These are phyloP conservation scores for Fusarium sp. DNA, from an alignment of 2,329 filamentous ascomycete species.

Conservation along the genomic window DNA sequence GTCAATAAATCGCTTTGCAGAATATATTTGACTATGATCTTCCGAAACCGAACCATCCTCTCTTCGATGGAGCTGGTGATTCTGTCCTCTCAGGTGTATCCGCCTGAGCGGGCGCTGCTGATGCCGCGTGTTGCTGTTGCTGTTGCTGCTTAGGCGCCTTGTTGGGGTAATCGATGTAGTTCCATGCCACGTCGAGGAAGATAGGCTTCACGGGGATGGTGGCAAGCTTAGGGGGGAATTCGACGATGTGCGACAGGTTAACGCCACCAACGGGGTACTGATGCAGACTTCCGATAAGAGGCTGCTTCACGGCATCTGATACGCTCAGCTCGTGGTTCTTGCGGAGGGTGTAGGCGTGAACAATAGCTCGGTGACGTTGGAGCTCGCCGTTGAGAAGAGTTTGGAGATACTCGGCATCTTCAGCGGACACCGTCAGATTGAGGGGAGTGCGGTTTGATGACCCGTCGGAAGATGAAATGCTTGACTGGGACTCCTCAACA, in stretches of 20 bases:
- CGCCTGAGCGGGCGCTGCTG: conserved; percentile 37
- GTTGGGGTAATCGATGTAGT: conserved; percentile 92
- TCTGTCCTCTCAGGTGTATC: conserved; percentile 41
- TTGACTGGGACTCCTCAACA: conserved; percentile 61
- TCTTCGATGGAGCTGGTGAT: conserved; percentile 59
- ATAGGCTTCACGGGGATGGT: conserved; percentile 91
- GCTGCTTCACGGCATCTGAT: conserved; percentile 47
- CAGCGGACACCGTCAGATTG: conserved; percentile 72
- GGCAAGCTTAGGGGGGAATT: conserved; percentile 85
- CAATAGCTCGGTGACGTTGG: conserved; percentile 83
- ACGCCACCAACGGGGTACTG: conserved; percentile 77
- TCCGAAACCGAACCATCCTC: conserved; percentile 81
- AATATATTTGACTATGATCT: conserved; percentile 50
- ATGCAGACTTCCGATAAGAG: conserved; percentile 78
- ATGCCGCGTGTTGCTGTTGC: conserved; percentile 1
- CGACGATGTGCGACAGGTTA: conserved; percentile 82
- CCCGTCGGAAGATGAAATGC: conserved; percentile 52
- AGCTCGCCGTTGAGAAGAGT: conserved; percentile 74
- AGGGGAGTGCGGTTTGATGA: conserved; percentile 57
- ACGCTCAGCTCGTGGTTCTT: conserved; percentile 57
- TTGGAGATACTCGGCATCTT: conserved; percentile 67
- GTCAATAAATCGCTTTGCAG: conserved; percentile 21
- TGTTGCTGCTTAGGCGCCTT: conserved; percentile 49
- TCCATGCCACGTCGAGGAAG: conserved; percentile 97
- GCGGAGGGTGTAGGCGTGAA: conserved; percentile 77